Conservation (phyloP, 108 stramenopile species). For the Nitzschia sp. region DNA sequence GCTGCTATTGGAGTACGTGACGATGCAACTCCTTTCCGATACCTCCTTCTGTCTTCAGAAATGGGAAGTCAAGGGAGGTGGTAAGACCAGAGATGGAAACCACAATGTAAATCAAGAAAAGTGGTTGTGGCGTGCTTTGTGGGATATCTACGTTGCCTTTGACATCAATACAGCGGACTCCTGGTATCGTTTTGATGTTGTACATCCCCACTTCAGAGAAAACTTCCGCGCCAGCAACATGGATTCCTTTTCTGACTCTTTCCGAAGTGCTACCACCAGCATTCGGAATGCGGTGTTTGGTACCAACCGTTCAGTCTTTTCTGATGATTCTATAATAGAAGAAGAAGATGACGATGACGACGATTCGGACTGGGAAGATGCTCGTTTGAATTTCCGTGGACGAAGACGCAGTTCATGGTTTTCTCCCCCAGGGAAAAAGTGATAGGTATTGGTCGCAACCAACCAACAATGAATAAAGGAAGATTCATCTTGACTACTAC, state of each 20-base stretch:
- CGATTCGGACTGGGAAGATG: too few relatives aligned
- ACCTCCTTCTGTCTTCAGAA: conserved; percentile 66
- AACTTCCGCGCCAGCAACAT: conserved; percentile 4
- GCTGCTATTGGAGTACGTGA: conserved; percentile 59
- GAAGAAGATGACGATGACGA: not conserved
- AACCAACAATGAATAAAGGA: too few relatives aligned
- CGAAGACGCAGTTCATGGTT: too few relatives aligned
- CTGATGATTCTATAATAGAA: not conserved
- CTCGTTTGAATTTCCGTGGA: too few relatives aligned
- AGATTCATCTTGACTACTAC: too few relatives aligned
- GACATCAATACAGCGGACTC: conserved; percentile 42
- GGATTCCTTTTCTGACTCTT: conserved; percentile 20
- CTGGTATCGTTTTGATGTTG: conserved; percentile 31
- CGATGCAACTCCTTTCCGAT: conserved; percentile 66
- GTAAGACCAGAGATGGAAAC: conserved; percentile 36
- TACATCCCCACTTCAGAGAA: conserved; percentile 26
- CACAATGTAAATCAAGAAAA: conserved; percentile 49
- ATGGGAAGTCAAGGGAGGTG: conserved; percentile 74
- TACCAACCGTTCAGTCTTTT: not conserved
- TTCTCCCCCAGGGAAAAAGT: too few relatives aligned
- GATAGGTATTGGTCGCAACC: too few relatives aligned
- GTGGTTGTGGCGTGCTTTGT: conserved; percentile 74
- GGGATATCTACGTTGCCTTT: conserved; percentile 59
- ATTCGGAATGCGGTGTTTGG: not conserved
- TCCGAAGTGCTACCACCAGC: not conserved